Evolutionary conservation across 306 rosid genomes (phyloP), one percentile per base, ranked within the genome.

Genomic region (Rubus idaeus): DNA sequence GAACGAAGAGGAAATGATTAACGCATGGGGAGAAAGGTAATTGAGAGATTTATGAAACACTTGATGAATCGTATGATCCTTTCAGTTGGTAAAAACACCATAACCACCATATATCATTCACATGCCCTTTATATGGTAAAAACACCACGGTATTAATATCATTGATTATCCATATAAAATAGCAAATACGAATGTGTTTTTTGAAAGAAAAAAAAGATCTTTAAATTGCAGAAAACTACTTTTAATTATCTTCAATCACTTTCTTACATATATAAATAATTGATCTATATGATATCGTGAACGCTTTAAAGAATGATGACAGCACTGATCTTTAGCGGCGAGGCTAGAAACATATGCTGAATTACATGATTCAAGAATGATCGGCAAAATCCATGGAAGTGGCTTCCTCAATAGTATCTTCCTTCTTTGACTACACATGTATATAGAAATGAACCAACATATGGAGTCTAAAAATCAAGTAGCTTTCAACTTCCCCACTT

Each of bases 401-500:
- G 50, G 50, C 50, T 40, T 40, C 70, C 16, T 66, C 51, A 66
- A 30, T 6, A 41, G 30, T 41, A 14, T 17, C 70, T 66, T 37
- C 2, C 45, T 16, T 39, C 70, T 65, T 9, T 40, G 5, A 66
- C 9, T 41, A 40, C 13, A 40, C 46, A 39, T 14, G 42, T 62
- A 17, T 35, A 40, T 37, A 63, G 11, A 14, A 66, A 40, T 40
- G 35, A 18, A 41, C 50, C 30, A 66, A 42, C 46, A 49, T 49
- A 49, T 10, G 53, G 53, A 49, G 12, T 49, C 53, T 12, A 13
- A 49, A 30, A 8, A 17, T 66, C 21, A 66, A 66, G 50, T 41
- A 18, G 70, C 51, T 66, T 66, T 66, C 70, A 66, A 66, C 70
- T 66, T 66, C 14, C 50, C 70, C 51, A 40, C 50, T 10, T 66